Percentiles rank a stretch among this genome's conserved stretches.
Conservation (phyloP, 495 filamentous ascomycete genomes). For the Aspergillus ellipticus region DNA sequence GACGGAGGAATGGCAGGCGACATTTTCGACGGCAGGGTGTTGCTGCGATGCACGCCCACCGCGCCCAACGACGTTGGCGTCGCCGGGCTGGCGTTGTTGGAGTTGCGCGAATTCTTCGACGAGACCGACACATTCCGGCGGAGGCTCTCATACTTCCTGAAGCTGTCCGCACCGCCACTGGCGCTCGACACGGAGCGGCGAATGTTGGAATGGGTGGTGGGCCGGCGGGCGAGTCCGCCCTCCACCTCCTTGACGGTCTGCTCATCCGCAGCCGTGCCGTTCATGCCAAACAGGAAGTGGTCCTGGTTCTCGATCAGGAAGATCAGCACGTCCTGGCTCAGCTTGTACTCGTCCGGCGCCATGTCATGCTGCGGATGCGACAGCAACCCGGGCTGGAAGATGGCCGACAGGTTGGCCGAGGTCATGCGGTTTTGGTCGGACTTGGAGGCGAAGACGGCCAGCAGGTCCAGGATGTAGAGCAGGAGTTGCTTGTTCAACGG, state of each 20-base stretch:
- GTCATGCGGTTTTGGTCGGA: constrained; percentile 96
- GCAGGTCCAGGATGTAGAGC: constrained; percentile 94
- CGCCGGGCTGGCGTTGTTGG: constrained; percentile 64
- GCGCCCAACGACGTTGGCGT: constrained; percentile 58
- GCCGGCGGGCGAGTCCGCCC: constrained; percentile 56
- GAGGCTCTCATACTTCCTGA: constrained; percentile 67
- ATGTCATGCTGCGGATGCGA: constrained; percentile 94
- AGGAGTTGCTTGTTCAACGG: constrained; percentile 92
- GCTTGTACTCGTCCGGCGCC: constrained; percentile 85
- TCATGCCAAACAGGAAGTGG: constrained; percentile 89
- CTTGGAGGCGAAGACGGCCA: constrained; percentile 97
- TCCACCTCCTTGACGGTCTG: constrained; percentile 83
- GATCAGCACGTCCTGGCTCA: constrained; percentile 96
- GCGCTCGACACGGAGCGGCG: constrained; percentile 79
- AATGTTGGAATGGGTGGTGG: constrained; percentile 54
- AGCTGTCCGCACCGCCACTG: constrained; percentile 80
- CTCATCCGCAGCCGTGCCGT: constrained; percentile 83
- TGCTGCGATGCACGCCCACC: constrained; percentile 79
- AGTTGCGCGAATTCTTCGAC: constrained; percentile 66
- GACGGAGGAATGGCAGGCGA: constrained; percentile 66
- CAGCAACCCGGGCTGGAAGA: constrained; percentile 95
- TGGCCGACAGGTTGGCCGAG: constrained; percentile 89
- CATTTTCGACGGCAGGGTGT: constrained; percentile 91
- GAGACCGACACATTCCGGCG: constrained; percentile 80
- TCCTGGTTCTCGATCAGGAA: constrained; percentile 97